A percentile compares a stretch with the other conserved stretches of the same genome.
phyloP scores from a whole-genome alignment of 139 green algal species.

The Volvox africanus region DNA sequence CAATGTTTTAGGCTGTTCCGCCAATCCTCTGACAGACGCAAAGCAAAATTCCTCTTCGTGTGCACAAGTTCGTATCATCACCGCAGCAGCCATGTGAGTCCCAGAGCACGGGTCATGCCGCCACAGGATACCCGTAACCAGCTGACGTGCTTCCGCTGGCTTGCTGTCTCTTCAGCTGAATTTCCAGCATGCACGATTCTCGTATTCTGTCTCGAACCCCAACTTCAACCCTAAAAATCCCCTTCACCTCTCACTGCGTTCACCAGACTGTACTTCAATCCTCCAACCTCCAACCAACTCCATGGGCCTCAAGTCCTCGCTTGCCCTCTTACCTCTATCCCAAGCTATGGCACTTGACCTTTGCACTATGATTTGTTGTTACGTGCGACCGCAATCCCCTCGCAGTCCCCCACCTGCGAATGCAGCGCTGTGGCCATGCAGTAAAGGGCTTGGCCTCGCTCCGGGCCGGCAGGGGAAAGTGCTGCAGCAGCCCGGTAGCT shows the following conservation, averaged over 20 bases:
- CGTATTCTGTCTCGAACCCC: too few relatives aligned
- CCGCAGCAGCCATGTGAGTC: too few relatives aligned
- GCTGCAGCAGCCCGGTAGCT: slow-evolving; percentile 47
- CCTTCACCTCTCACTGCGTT: not conserved
- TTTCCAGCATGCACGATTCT: too few relatives aligned
- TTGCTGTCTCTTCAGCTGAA: too few relatives aligned
- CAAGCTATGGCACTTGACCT: not conserved
- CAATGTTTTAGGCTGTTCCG: not conserved
- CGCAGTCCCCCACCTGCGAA: slow-evolving; percentile 45
- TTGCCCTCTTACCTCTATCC: not conserved
- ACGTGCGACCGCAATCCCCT: not conserved
- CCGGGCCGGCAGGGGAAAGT: not conserved
- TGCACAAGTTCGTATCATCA: not conserved
- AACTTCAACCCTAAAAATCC: not conserved
- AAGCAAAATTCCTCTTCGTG: not conserved
- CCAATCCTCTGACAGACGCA: not conserved
- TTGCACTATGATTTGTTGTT: too few relatives aligned
- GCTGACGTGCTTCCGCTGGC: too few relatives aligned
- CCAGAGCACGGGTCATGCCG: too few relatives aligned
- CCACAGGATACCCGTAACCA: not conserved
- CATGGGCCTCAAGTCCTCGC: not conserved
- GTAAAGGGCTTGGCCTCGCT: slow-evolving; percentile 66
- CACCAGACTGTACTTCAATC: not conserved
- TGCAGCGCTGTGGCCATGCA: slow-evolving; percentile 63
- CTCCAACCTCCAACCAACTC: not conserved